Conservation (phyloP, 2,329 filamentous ascomycete species). For the Calonectria hongkongensis region DNA sequence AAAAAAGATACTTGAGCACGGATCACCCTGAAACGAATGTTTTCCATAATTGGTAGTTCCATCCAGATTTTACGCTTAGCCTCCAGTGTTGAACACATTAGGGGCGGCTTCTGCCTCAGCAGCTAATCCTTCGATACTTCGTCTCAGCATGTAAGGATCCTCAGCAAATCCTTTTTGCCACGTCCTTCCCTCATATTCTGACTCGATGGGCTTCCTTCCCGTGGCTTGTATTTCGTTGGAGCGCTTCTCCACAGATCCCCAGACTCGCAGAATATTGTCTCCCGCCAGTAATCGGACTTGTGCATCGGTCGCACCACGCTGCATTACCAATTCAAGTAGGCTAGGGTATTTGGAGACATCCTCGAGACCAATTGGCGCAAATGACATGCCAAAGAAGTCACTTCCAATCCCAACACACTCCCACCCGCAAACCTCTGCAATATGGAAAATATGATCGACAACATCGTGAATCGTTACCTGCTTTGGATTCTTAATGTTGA, state of each 20-base stretch:
- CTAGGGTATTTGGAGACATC: conserved; percentile 61
- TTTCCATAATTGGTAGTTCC: no score
- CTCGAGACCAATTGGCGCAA: conserved; percentile 55
- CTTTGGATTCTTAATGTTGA: conserved; percentile 56
- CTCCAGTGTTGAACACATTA: background rate
- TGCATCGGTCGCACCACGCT: conserved; percentile 56
- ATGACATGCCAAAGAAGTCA: conserved; percentile 60
- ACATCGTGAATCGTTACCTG: conserved; percentile 59
- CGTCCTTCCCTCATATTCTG: conserved; percentile 54
- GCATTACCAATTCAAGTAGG: conserved; percentile 56
- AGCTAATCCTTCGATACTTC: conserved; percentile 1
- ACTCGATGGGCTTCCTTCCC: conserved; percentile 54
- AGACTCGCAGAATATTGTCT: conserved; percentile 43
- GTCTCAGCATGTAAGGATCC: conserved; percentile 24
- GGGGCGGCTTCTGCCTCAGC: conserved; percentile 12
- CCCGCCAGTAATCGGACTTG: conserved; percentile 52
- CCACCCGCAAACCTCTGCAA: conserved; percentile 59
- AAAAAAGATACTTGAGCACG: no score
- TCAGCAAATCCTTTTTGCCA: conserved; percentile 53
- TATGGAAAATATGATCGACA: conserved; percentile 59
- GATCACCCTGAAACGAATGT: no score
- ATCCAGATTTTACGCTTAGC: background rate
- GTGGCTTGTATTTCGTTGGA: conserved; percentile 49
- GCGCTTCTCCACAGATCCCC: conserved; percentile 53
- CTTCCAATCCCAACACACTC: conserved; percentile 62